These are phyloP conservation scores for Aspergillus flavus DNA, from an alignment of 2,329 filamentous ascomycete species.

Conservation along the genomic window DNA sequence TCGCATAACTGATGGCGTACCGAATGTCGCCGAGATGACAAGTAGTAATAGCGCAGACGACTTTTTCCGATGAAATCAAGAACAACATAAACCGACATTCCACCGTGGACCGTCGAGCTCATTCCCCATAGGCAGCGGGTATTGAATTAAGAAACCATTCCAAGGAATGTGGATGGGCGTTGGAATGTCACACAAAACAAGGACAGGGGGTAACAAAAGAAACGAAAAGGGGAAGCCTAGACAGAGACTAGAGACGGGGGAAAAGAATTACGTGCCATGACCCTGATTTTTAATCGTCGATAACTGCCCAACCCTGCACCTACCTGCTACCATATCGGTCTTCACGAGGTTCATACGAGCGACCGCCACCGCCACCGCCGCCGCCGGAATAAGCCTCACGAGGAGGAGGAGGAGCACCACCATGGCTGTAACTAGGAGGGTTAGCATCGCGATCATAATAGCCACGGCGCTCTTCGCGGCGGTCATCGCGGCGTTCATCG, in stretches of 20 bases:
- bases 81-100: conserved; percentile 40
- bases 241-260: conserved; percentile 17
- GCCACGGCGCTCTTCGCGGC: conserved; percentile 54
- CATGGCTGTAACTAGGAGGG: conserved; percentile 47
- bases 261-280: conserved; percentile 21
- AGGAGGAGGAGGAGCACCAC: conserved; percentile 32
- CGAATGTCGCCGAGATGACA: conserved; percentile 39
- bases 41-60: conserved; percentile 38
- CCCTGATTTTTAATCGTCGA: conserved; percentile 20
- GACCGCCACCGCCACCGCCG: conserved; percentile 28
- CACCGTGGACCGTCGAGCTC: conserved; percentile 39
- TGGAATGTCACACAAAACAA: conserved; percentile 22
- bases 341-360: conserved; percentile 45
- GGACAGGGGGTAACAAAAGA: conserved; percentile 17
- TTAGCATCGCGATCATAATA: conserved; percentile 60
- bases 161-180: conserved; percentile 34
- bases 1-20: conserved; percentile 37
- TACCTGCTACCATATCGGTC: conserved; percentile 47
- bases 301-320: conserved; percentile 33
- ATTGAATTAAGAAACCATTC: conserved; percentile 35
- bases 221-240: conserved; percentile 21
- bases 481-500: conserved; percentile 48
- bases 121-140: conserved; percentile 34
- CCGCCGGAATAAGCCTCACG: conserved; percentile 37
- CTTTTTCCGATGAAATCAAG: conserved; percentile 30